Base-by-base conservation (phyloP, 1,139 yeast species). In the Spencermartinsiella ligniputridi region DNA sequence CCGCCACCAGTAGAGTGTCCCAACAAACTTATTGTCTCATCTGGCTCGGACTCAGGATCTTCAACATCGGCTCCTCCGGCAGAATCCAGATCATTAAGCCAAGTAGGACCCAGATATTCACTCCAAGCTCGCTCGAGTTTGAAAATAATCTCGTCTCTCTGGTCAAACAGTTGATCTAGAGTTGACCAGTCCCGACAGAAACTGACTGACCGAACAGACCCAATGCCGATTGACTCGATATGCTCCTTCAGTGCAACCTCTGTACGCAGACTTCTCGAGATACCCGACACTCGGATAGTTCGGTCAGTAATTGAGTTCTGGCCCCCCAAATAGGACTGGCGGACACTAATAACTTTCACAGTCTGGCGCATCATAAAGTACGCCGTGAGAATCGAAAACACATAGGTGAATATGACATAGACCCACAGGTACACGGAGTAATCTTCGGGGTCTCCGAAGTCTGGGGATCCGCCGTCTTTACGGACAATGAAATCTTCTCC, bases 291-390 rank as follows among this genome's bases (percentile, higher is more conserved):
- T 48, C 94, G 71, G 44, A 92, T 85, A 0, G 98, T 92, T 57
- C 97, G 72, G 69, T 92, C 98, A 0, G 97, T 89, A 44, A 92
- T 78, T 4, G 96, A 83, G 61, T 86, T 84, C 61, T 90, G 97
- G 41, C 81, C 77, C 0, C 97, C 97, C 53, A 92, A 69, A 60
- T 86, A 86, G 52, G 74, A 72, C 61, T 92, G 98, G 47, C 98
- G 75, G 17, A 85, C 81, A 47, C 74, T 71, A 22, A 90, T 83
- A 34, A 92, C 88, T 47, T 75, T 70, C 49, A 75, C 73, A 0
- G 97, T 87, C 54, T 82, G 92, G 25, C 77, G 70, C 54, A 81
- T 74, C 45, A 90, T 63, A 54, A 79, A 74, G 51, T 75, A 73
- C 42, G 81, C 71, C 1, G 92, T 79, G 37, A 89, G 63, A 16